A percentile compares a stretch with the other conserved stretches of the same genome.
These are phyloP conservation scores for Backusella sp. DNA, from an alignment of 192 early-diverging fungal genomes.

Conservation along the genomic window DNA sequence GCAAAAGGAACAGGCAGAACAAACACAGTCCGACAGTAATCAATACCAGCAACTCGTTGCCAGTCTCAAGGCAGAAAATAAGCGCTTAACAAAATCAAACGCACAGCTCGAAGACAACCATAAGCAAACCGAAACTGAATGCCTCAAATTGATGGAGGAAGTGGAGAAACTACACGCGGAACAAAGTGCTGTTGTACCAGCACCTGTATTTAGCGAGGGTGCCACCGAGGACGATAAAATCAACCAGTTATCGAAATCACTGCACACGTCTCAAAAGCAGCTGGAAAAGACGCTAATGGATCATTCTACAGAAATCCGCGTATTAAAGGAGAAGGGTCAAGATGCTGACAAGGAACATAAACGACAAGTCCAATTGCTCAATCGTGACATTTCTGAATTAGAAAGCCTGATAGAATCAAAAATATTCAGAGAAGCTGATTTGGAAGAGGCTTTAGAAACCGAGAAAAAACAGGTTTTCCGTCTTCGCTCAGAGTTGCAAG, in stretches of 20 bases:
- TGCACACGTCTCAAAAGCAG: slow-evolving; percentile 45
- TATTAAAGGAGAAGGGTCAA: slow-evolving; percentile 45
- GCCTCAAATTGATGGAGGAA: slow-evolving; percentile 74
- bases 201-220: background rate
- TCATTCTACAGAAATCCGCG: slow-evolving; percentile 53
- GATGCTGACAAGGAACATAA: slow-evolving; percentile 62
- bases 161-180: slow-evolving; percentile 68
- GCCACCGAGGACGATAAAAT: slow-evolving; percentile 24
- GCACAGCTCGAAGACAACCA: slow-evolving; percentile 59
- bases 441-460: slow-evolving; percentile 55
- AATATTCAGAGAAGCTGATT: slow-evolving; percentile 70
- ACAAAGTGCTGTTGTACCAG: background rate
- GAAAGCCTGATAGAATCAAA: slow-evolving; percentile 74
- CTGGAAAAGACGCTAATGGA: slow-evolving; percentile 44
- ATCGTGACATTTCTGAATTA: slow-evolving; percentile 64
- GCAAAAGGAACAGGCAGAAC: slow-evolving; percentile 30
- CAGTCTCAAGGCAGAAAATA: slow-evolving; percentile 53
- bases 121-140: slow-evolving; percentile 68
- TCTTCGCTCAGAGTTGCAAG: slow-evolving; percentile 46
- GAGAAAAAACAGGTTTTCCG: slow-evolving; percentile 44
- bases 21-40: slow-evolving; percentile 1
- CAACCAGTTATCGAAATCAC: slow-evolving; percentile 33
- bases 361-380: slow-evolving; percentile 54
- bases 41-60: slow-evolving; percentile 38
- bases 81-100: slow-evolving; percentile 47